Evolutionary conservation across 139 green algal species (phyloP).

Genomic region (Desmodesmus armatus): DNA sequence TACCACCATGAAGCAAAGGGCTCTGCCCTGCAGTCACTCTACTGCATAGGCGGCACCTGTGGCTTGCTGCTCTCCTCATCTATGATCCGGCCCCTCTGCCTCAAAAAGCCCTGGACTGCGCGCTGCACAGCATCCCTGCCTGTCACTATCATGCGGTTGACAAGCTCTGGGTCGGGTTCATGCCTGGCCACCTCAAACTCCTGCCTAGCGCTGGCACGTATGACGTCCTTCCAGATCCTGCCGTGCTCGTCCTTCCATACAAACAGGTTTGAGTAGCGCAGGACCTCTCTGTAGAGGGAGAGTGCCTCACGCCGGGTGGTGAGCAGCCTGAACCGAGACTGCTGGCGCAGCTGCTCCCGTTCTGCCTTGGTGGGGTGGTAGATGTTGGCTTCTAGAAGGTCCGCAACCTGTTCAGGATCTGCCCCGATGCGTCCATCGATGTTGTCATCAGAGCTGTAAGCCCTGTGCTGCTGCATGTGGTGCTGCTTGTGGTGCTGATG

Average conservation of each 20-base stretch:
- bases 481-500: neutral
- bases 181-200: conserved; percentile 72
- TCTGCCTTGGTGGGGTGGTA: conserved; percentile 35
- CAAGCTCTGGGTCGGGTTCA: conserved; percentile 63
- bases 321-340: conserved; percentile 38
- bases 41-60: conserved; percentile 1
- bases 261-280: conserved; percentile 71
- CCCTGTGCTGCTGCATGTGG: neutral
- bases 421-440: conserved; percentile 46
- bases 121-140: conserved; percentile 48
- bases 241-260: conserved; percentile 72
- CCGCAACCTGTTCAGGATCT: conserved; percentile 51
- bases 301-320: conserved; percentile 68
- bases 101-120: conserved; percentile 34
- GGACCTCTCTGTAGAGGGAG: conserved; percentile 68
- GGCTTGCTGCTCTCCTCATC: conserved; percentile 18
- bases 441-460: conserved; percentile 40
- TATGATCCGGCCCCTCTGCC: conserved; percentile 41
- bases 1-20: no score
- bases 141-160: conserved; percentile 54
- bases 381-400: conserved; percentile 59
- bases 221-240: conserved; percentile 65
- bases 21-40: no score
- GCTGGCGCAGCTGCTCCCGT: conserved; percentile 39
- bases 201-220: conserved; percentile 62